These are phyloP conservation scores for Phytophthora litchii DNA, from an alignment of 352 stramenopile genomes.

Conservation along the genomic window DNA sequence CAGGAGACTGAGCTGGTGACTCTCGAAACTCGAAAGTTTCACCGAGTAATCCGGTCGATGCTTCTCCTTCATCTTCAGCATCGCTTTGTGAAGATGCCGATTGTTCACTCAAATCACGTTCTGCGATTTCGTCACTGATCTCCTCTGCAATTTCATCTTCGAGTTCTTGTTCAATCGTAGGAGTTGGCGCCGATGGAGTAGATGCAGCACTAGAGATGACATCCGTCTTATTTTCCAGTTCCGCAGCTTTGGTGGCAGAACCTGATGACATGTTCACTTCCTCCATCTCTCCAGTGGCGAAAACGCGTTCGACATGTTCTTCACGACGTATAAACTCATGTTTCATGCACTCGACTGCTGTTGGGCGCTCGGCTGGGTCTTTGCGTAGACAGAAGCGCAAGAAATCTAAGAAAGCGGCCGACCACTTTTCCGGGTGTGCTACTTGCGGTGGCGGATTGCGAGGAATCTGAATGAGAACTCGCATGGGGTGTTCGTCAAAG, in stretches of 20 bases:
- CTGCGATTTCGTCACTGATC: constrained; percentile 19
- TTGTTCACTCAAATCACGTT: constrained; percentile 19
- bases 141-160: constrained; percentile 48
- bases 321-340: constrained; percentile 86
- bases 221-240: background rate
- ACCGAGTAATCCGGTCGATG: constrained; percentile 19
- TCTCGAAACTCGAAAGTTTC: constrained; percentile 31
- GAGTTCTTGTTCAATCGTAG: constrained; percentile 28
- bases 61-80: constrained; percentile 25
- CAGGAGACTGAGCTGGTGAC: background rate
- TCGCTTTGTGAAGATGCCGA: constrained; percentile 19
- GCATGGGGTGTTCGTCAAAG: constrained; percentile 91
- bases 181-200: constrained; percentile 2
- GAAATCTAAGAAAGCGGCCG: constrained; percentile 81
- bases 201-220: constrained; percentile 1
- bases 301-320: constrained; percentile 45
- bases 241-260: background rate
- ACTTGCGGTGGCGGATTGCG: constrained; percentile 85
- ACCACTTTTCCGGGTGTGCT: constrained; percentile 79
- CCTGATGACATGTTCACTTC: background rate
- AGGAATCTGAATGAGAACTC: constrained; percentile 76
- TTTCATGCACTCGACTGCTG: constrained; percentile 88
- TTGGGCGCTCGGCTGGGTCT: constrained; percentile 71
- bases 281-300: constrained; percentile 24
- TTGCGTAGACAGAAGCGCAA: constrained; percentile 84